Evolutionary conservation across 2,329 filamentous ascomycete species (phyloP).

Genomic region (Paracoccidioides brasiliensis): DNA sequence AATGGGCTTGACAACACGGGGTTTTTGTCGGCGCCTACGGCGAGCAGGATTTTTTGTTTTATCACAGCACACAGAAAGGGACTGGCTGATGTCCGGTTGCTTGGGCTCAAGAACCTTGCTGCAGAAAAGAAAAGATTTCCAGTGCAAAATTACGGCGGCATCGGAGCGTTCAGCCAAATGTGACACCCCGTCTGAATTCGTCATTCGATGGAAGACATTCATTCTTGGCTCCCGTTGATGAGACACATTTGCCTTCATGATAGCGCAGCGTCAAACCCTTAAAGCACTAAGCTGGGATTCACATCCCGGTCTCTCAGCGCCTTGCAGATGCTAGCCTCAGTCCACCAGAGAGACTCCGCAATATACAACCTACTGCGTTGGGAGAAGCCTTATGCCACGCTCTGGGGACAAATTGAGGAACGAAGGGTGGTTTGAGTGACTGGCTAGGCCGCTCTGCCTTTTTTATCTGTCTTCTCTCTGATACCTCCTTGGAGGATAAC

Average conservation of each 20-base stretch:
- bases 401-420: neutral
- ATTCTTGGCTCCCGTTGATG: conserved; percentile 1
- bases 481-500: neutral
- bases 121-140: neutral
- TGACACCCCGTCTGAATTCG: neutral
- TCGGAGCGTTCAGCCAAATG: neutral
- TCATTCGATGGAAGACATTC: neutral
- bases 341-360: neutral
- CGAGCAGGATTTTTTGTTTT: neutral
- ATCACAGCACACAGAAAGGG: neutral
- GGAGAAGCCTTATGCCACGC: neutral
- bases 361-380: neutral
- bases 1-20: neutral
- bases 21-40: neutral
- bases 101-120: neutral
- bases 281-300: conserved; percentile 4
- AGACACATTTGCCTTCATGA: conserved; percentile 6
- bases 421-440: conserved; percentile 1
- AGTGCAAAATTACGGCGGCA: neutral
- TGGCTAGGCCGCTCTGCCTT: neutral
- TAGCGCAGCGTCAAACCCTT: conserved; percentile 5
- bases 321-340: neutral
- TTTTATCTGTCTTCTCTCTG: neutral
- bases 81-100: neutral
- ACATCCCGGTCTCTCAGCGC: neutral